Base-by-base conservation (phyloP, 2,329 filamentous ascomycete species). In the Thelonectria blattea region DNA sequence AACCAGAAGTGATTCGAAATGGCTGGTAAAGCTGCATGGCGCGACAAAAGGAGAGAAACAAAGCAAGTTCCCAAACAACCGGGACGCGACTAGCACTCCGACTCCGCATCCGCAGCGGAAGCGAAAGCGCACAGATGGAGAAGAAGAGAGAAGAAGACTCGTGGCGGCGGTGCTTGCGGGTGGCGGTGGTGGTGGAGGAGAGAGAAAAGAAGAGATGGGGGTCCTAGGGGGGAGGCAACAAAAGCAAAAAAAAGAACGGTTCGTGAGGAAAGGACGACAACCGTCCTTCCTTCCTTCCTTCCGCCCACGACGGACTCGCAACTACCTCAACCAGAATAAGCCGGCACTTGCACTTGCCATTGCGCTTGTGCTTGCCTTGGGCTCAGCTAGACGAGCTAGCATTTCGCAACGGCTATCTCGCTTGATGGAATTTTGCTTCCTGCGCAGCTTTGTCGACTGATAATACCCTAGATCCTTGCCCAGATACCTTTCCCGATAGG, bases 31-130 rank as follows among this genome's bases (percentile, higher is more conserved):
- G 27, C 47, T 27, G 20, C 45, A 47, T 47, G 45, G 48, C 58
- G 18, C 34, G 37, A 56, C 46, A 45, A 14, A 54, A 32, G 32
- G n/a, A 47, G 45, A 47, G 24, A 56, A 60, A 56, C 47, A 56
- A 52, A 52, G 52, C 58, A 52, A 60, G 37, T 48, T 24, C 8
- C 10, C 43, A 60, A 48, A 27, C 24, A 48, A 56, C 52, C 30
- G 52, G 24, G 52, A 43, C 27, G 42, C 22, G 15, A 30, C 22
- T 27, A 47, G 50, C 32, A 34, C 41, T 49, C 24, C 12, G 41
- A 42, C 41, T 54, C 57, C 47, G 41, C 47, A 56, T 39, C 30
- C 20, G 39, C 17, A 47, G 45, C 14, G 45, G 8, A 42, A 22
- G 45, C 14, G 45, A 11, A 34, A 17, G 42, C 22, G 41, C 10